phyloP scores from a whole-genome alignment of 352 stramenopile species.

The Pythium aphanidermatum region DNA sequence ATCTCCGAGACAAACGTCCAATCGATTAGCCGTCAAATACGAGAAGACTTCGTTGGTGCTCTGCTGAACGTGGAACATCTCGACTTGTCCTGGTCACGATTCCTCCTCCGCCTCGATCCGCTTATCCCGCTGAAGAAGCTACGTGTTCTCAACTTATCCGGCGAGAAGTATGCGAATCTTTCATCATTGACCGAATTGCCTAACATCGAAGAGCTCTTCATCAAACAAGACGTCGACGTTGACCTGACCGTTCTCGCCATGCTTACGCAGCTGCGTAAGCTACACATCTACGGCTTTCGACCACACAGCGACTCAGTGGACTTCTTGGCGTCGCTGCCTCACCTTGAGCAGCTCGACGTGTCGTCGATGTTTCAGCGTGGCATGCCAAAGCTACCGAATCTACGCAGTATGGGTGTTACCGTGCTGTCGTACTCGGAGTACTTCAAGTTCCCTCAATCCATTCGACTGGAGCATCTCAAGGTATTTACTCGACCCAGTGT shows the following conservation, averaged over 20 bases:
- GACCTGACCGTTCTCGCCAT: slow-evolving; percentile 13
- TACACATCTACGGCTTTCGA: slow-evolving; percentile 18
- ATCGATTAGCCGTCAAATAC: slow-evolving; percentile 6
- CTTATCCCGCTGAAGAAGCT: slow-evolving; percentile 8
- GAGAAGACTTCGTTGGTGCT: slow-evolving; percentile 16
- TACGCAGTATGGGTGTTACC: slow-evolving; percentile 11
- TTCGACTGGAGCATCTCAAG: slow-evolving; percentile 5
- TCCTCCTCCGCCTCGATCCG: slow-evolving; percentile 13
- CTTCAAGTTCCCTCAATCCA: slow-evolving; percentile 21
- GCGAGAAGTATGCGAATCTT: slow-evolving; percentile 19
- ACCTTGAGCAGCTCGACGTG: slow-evolving; percentile 15
- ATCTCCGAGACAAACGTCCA: slow-evolving; percentile 20
- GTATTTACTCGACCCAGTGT: slow-evolving; percentile 14
- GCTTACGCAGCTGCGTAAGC: slow-evolving; percentile 10
- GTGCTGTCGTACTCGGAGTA: slow-evolving; percentile 24
- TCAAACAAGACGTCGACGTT: slow-evolving; percentile 24
- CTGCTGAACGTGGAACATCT: slow-evolving; percentile 14
- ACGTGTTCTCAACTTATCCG: slow-evolving; percentile 15
- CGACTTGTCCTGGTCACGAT: slow-evolving; percentile 19
- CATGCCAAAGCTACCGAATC: slow-evolving; percentile 7
- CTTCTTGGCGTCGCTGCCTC: slow-evolving; percentile 11
- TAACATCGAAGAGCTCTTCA: slow-evolving; percentile 13
- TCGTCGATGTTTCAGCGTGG: slow-evolving; percentile 20
- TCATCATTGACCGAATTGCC: slow-evolving; percentile 1
- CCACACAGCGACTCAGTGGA: slow-evolving; percentile 15